These are phyloP conservation scores for Pythium folliculosum DNA, from an alignment of 352 stramenopile genomes.

Conservation along the genomic window DNA sequence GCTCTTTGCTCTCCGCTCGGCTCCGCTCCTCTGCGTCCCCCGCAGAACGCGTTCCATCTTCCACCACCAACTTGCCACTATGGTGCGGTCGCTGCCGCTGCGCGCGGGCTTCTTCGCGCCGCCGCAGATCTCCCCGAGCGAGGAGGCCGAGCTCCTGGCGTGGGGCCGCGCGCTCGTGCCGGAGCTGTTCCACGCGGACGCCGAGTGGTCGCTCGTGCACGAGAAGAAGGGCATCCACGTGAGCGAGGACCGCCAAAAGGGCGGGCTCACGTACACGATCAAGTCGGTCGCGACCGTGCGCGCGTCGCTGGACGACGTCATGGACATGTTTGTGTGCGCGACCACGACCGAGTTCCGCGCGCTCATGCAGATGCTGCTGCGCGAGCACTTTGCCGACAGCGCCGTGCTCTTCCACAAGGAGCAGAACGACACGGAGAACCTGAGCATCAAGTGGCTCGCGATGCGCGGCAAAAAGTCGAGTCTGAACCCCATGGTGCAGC, in stretches of 20 bases:
- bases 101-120: constrained; percentile 77
- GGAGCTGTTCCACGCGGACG: constrained; percentile 67
- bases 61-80: constrained; percentile 14
- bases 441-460: constrained; percentile 83
- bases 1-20: no score
- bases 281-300: constrained; percentile 55
- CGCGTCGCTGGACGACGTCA: constrained; percentile 69
- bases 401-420: constrained; percentile 76
- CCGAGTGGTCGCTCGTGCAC: constrained; percentile 75
- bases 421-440: constrained; percentile 72
- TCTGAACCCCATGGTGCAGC: constrained; percentile 42
- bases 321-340: constrained; percentile 72
- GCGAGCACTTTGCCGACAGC: constrained; percentile 70
- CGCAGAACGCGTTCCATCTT: no score
- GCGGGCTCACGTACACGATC: constrained; percentile 80
- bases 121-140: constrained; percentile 54
- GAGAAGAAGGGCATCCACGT: constrained; percentile 75
- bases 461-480: constrained; percentile 68
- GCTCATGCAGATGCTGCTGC: constrained; percentile 75
- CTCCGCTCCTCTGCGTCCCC: no score
- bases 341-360: constrained; percentile 64
- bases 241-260: constrained; percentile 79
- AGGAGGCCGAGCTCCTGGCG: constrained; percentile 71
- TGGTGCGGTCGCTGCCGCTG: constrained; percentile 80
- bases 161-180: constrained; percentile 75